These are phyloP conservation scores for Babesia bigemina DNA, from an alignment of 169 alveolate genomes.

Conservation along the genomic window DNA sequence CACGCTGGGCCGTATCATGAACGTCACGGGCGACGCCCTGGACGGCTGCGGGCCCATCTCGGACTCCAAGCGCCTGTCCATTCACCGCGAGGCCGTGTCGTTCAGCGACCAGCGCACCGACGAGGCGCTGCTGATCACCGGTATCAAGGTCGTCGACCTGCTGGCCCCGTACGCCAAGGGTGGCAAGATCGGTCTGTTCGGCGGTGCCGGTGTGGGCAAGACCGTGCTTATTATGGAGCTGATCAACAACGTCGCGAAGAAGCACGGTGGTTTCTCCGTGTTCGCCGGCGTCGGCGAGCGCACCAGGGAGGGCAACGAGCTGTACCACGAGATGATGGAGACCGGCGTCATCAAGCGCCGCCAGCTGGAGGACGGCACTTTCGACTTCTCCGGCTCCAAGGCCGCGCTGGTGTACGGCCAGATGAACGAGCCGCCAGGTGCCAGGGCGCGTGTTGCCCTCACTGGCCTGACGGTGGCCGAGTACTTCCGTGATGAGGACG, in stretches of 20 bases:
- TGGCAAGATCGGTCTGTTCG: slow-evolving; percentile 98
- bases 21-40: slow-evolving; percentile 97
- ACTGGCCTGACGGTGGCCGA: slow-evolving; percentile 98
- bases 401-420: slow-evolving; percentile 98
- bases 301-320: slow-evolving; percentile 98
- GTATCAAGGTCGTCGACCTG: slow-evolving; percentile 94
- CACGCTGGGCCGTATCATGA: slow-evolving; percentile 94
- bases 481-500: slow-evolving; percentile 97
- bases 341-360: slow-evolving; percentile 82
- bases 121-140: slow-evolving; percentile 91
- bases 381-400: slow-evolving; percentile 90
- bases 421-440: slow-evolving; percentile 99
- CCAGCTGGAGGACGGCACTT: slow-evolving; percentile 73
- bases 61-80: slow-evolving; percentile 83
- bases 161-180: slow-evolving; percentile 98
- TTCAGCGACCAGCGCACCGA: slow-evolving; percentile 92
- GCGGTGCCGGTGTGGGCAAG: slow-evolving; percentile 99
- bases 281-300: slow-evolving; percentile 99
- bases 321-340: slow-evolving; percentile 96
- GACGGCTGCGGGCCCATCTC: slow-evolving; percentile 96
- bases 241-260: slow-evolving; percentile 95
- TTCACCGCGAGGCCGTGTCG: slow-evolving; percentile 96
- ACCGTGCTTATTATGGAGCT: slow-evolving; percentile 97
- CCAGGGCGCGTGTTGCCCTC: slow-evolving; percentile 97
- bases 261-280: slow-evolving; percentile 98